Conservation (phyloP, 306 rosid species). For the Medicago ruthenica region DNA sequence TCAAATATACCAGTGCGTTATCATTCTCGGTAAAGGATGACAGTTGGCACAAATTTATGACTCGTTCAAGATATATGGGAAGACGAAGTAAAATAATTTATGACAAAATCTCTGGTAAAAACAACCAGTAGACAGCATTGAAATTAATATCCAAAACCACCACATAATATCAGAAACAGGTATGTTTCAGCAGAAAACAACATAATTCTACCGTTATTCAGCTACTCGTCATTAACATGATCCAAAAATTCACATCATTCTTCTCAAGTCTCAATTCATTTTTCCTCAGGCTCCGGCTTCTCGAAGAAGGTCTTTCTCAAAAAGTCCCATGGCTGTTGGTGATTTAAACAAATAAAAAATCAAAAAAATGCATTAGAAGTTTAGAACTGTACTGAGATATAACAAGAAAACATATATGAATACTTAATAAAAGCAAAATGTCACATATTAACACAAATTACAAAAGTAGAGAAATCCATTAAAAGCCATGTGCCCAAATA, state of each 20-base stretch:
- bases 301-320: constrained; percentile 76
- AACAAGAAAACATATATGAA: constrained; percentile 9
- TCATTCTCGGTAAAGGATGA: constrained; percentile 15
- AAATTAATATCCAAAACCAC: constrained; percentile 38
- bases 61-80: neutral
- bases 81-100: constrained; percentile 10
- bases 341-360: constrained; percentile 18
- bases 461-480: constrained; percentile 2
- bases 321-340: constrained; percentile 79
- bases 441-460: neutral
- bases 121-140: constrained; percentile 27
- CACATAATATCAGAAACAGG: constrained; percentile 15
- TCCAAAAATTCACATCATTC: constrained; percentile 39
- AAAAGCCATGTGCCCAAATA: constrained; percentile 24
- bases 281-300: constrained; percentile 67
- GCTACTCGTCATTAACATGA: constrained; percentile 26
- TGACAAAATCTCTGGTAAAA: constrained; percentile 34
- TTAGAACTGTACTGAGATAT: constrained; percentile 14
- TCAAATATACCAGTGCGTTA: constrained; percentile 1
- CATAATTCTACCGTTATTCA: constrained; percentile 44
- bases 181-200: constrained; percentile 42
- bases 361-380: constrained; percentile 9
- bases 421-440: neutral
- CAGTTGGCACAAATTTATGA: constrained; percentile 16
- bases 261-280: constrained; percentile 47